A percentile compares a stretch with the other conserved stretches of the same genome.
phyloP scores from a whole-genome alignment of 139 green algal genomes.

The Chlamydomonas urium region DNA sequence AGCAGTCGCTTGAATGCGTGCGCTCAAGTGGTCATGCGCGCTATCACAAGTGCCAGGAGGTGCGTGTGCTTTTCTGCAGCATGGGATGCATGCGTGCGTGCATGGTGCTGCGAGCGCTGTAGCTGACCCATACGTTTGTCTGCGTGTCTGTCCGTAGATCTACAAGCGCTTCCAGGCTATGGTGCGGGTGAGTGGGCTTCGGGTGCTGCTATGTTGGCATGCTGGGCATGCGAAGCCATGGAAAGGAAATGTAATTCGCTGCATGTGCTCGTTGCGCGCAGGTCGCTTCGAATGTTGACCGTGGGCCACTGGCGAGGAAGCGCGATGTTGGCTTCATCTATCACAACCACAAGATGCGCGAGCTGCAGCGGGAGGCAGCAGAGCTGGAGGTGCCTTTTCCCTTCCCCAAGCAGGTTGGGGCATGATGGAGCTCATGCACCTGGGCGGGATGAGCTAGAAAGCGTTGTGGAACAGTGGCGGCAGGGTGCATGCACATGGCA shows the following conservation, averaged over 20 bases:
- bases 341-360: slow-evolving; percentile 30
- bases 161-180: slow-evolving; percentile 39
- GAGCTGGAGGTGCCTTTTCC: slow-evolving; percentile 38
- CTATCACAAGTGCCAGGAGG: slow-evolving; percentile 48
- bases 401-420: neutral
- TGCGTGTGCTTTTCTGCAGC: no score
- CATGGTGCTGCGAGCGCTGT: no score
- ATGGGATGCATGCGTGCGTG: no score
- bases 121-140: no score
- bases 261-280: slow-evolving; percentile 18
- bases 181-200: slow-evolving; percentile 40
- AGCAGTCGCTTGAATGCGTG: slow-evolving; percentile 38
- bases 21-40: slow-evolving; percentile 24
- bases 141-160: no score
- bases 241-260: no score
- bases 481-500: no score
- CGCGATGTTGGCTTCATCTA: slow-evolving; percentile 50
- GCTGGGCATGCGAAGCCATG: no score
- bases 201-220: no score
- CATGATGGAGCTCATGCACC: no score
- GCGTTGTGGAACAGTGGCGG: no score
- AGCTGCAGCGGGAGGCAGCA: slow-evolving; percentile 42
- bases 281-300: slow-evolving; percentile 48
- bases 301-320: slow-evolving; percentile 37
- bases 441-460: no score